Conservation (phyloP, 768 basidiomycete genomes). For the Boletus reticuloceps region DNA sequence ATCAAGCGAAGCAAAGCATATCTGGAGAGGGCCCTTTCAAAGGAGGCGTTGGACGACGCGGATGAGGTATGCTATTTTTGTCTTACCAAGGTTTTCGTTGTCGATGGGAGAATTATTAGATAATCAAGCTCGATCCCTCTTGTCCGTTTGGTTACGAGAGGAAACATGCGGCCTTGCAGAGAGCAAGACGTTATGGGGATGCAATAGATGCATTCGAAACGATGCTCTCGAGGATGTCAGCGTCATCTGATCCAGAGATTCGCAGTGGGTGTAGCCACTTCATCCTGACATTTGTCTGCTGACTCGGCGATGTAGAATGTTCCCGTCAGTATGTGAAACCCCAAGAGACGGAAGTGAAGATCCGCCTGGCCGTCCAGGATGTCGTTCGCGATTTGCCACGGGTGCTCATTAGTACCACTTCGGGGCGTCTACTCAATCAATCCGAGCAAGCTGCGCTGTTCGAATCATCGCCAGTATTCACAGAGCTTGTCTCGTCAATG, state of each 20-base stretch:
- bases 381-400: neutral
- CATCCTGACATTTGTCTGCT: neutral
- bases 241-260: neutral
- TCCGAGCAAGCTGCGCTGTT: neutral
- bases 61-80: neutral
- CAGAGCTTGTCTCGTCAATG: neutral
- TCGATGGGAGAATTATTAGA: too few relatives aligned
- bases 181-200: neutral
- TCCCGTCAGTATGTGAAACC: too few relatives aligned
- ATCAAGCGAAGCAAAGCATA: neutral
- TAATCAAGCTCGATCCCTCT: neutral
- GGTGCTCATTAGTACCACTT: neutral
- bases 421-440: neutral
- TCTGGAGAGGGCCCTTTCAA: neutral
- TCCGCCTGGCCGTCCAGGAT: neutral
- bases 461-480: neutral
- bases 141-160: neutral
- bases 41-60: neutral
- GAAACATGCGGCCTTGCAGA: neutral
- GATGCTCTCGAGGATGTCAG: neutral
- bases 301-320: neutral
- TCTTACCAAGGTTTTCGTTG: too few relatives aligned
- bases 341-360: neutral
- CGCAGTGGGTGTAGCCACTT: neutral
- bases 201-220: neutral